These are phyloP conservation scores for Acorus gramineus DNA, from an alignment of 106 monocot genomes.

Conservation along the genomic window DNA sequence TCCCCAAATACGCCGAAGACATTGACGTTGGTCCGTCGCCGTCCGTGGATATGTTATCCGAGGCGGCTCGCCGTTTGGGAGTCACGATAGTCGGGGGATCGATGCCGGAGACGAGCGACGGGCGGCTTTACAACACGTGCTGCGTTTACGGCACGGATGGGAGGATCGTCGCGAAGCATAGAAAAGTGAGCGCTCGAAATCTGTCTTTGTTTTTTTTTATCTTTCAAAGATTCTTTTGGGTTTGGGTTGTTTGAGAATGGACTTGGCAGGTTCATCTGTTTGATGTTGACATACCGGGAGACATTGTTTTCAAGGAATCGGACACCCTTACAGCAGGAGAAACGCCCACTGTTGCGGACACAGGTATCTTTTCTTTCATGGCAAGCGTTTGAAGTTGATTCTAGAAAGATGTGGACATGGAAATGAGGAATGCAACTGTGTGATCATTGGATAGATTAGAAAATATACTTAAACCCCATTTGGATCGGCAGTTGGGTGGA, in stretches of 20 bases:
- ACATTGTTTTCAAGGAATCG: slow-evolving; percentile 32
- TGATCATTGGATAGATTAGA: too few species aligned
- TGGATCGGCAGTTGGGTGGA: too few species aligned
- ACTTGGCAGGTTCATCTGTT: slow-evolving; percentile 38
- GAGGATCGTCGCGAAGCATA: slow-evolving; percentile 25
- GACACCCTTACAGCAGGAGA: slow-evolving; percentile 24
- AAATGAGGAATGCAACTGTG: too few species aligned
- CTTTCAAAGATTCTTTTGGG: neutral
- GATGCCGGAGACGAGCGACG: slow-evolving; percentile 24
- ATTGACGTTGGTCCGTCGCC: slow-evolving; percentile 18
- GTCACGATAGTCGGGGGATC: slow-evolving; percentile 42
- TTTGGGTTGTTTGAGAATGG: neutral
- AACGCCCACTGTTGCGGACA: slow-evolving; percentile 31
- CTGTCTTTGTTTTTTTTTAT: neutral
- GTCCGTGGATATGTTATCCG: slow-evolving; percentile 34
- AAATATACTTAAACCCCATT: too few species aligned
- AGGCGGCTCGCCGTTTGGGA: slow-evolving; percentile 15
- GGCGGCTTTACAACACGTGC: slow-evolving; percentile 31
- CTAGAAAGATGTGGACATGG: too few species aligned
- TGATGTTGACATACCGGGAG: slow-evolving; percentile 29
- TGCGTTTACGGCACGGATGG: slow-evolving; percentile 30
- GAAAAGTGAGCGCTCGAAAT: slow-evolving; percentile 18
- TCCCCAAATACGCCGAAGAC: slow-evolving; percentile 28
- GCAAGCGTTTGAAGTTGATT: too few species aligned
- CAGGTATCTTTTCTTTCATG: slow-evolving; percentile 12